Conservation (phyloP, 305 asterid genomes). For the Fraxinus platypoda region DNA sequence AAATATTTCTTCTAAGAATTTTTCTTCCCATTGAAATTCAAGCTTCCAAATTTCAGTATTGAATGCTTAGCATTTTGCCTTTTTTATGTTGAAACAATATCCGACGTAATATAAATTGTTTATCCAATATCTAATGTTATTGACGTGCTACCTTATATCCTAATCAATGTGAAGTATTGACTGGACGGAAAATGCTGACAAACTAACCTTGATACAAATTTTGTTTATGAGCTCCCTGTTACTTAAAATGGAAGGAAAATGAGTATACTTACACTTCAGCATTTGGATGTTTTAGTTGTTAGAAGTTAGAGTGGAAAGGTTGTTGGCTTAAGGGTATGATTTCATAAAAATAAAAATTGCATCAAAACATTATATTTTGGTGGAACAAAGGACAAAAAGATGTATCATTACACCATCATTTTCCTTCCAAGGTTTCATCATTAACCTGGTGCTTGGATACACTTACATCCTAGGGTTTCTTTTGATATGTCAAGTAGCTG, state of each 20-base stretch:
- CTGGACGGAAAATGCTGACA: neutral
- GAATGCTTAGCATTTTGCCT: neutral
- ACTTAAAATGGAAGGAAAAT: neutral
- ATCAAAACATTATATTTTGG: neutral
- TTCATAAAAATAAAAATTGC: neutral
- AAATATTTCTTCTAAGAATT: neutral
- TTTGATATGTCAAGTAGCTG: conserved; percentile 5
- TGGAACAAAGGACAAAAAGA: neutral
- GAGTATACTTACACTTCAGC: neutral
- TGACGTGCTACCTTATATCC: neutral
- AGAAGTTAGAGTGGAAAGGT: neutral
- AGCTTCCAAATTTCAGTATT: neutral
- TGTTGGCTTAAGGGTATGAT: neutral
- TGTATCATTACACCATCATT: neutral
- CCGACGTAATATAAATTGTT: neutral
- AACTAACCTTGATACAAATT: neutral
- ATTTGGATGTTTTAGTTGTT: neutral
- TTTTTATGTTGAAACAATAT: neutral
- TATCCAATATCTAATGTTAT: neutral
- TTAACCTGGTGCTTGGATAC: neutral
- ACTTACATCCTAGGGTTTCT: neutral
- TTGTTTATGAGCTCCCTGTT: neutral
- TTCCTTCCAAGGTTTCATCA: neutral
- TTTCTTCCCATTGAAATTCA: neutral
- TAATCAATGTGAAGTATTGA: neutral